phyloP scores from a whole-genome alignment of 768 basidiomycete genomes.

The Russula compacta region DNA sequence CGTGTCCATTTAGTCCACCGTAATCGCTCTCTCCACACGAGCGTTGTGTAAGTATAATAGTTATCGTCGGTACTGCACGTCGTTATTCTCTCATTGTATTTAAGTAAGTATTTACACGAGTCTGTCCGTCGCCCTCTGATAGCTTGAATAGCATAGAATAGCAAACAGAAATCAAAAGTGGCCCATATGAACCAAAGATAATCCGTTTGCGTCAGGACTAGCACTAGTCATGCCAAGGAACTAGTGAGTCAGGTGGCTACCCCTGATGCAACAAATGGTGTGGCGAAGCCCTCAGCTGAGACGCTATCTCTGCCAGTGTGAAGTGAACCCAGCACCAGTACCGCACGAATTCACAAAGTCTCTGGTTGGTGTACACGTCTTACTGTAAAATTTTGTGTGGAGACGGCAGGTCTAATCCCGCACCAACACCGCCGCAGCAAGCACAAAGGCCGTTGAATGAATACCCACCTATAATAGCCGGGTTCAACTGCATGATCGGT shows the following conservation, averaged over 20 bases:
- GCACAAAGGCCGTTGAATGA: slow-evolving; percentile 2
- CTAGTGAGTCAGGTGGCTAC: too few species aligned
- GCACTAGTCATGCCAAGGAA: too few species aligned
- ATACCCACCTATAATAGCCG: too few species aligned
- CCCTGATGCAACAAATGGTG: too few species aligned
- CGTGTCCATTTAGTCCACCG: neutral
- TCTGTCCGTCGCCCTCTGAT: neutral
- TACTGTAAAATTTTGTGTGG: neutral
- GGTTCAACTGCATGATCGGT: too few species aligned
- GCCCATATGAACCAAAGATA: too few species aligned
- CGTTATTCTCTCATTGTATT: slow-evolving; percentile 5
- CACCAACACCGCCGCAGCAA: neutral
- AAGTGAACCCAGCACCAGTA: neutral
- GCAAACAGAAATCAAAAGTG: neutral
- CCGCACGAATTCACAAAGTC: neutral
- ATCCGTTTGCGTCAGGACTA: too few species aligned
- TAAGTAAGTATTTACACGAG: slow-evolving; percentile 4
- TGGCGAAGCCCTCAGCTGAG: too few species aligned
- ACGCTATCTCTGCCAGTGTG: too few species aligned
- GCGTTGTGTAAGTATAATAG: slow-evolving; percentile 10
- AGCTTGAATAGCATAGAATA: neutral
- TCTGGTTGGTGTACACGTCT: neutral
- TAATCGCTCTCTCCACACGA: slow-evolving; percentile 5
- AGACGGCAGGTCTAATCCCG: neutral
- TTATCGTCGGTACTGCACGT: neutral